Conservation (phyloP, 1,284 basidiomycete genomes). For the Veloporphyrellus conicus region DNA sequence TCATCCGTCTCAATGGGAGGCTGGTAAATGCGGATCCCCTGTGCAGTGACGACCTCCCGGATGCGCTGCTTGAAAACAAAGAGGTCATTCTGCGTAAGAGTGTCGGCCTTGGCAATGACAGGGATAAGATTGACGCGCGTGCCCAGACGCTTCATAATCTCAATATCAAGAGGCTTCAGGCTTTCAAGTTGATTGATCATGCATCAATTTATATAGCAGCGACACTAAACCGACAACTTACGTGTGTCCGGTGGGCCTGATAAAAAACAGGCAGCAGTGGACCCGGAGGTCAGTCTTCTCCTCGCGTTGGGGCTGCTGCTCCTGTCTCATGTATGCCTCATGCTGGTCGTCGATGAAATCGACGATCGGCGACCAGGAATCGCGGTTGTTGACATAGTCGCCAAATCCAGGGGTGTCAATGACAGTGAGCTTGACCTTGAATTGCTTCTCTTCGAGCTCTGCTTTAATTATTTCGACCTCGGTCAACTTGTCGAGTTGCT, state of each 20-base stretch:
- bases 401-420: slow-evolving; percentile 99
- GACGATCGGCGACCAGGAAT: slow-evolving; percentile 96
- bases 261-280: slow-evolving; percentile 97
- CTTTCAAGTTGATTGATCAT: slow-evolving; percentile 38
- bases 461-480: slow-evolving; percentile 97
- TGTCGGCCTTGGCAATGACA: slow-evolving; percentile 94
- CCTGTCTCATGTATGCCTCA: slow-evolving; percentile 98
- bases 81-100: slow-evolving; percentile 90
- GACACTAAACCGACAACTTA: slow-evolving; percentile 38
- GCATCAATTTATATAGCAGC: slow-evolving; percentile 6
- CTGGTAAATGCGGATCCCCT: slow-evolving; percentile 92
- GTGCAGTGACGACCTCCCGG: slow-evolving; percentile 85
- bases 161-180: slow-evolving; percentile 96
- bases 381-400: slow-evolving; percentile 99
- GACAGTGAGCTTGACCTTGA: slow-evolving; percentile 98
- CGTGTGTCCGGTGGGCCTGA: slow-evolving; percentile 95
- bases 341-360: slow-evolving; percentile 99
- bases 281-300: slow-evolving; percentile 96
- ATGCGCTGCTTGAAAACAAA: slow-evolving; percentile 91
- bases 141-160: slow-evolving; percentile 95
- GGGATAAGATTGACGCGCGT: slow-evolving; percentile 96
- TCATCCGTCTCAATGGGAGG: slow-evolving; percentile 93
- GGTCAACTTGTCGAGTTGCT: slow-evolving; percentile 98
- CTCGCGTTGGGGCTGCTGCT: slow-evolving; percentile 92
- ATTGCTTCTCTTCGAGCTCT: slow-evolving; percentile 97